Percentiles rank a stretch among this genome's conserved stretches.
These are phyloP conservation scores for Scedosporium minutisporum DNA, from an alignment of 2,329 filamentous ascomycete genomes.

Conservation along the genomic window DNA sequence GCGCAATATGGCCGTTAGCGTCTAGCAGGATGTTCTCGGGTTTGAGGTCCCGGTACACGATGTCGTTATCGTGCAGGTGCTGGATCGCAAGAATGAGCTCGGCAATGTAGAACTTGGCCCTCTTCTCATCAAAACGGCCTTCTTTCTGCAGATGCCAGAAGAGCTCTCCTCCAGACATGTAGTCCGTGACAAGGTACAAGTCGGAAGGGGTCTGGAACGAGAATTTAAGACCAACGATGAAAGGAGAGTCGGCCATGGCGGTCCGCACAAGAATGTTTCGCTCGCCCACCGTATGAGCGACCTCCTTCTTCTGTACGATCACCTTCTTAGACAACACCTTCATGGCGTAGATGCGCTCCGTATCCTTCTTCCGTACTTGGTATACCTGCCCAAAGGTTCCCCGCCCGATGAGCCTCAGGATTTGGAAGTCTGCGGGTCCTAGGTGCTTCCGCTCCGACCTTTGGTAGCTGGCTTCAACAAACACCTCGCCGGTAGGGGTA, in stretches of 20 bases:
- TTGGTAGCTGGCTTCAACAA: slow-evolving; percentile 78
- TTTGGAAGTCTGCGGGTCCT: slow-evolving; percentile 91
- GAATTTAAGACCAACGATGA: slow-evolving; percentile 96
- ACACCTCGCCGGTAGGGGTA: slow-evolving; percentile 76
- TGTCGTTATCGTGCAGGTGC: slow-evolving; percentile 92
- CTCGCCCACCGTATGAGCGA: slow-evolving; percentile 93
- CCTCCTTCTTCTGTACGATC: slow-evolving; percentile 99
- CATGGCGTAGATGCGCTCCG: slow-evolving; percentile 94
- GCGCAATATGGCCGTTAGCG: slow-evolving; percentile 92
- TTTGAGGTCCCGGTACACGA: slow-evolving; percentile 95
- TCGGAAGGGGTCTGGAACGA: slow-evolving; percentile 97
- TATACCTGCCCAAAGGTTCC: slow-evolving; percentile 98
- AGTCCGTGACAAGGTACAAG: slow-evolving; percentile 96
- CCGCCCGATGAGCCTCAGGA: slow-evolving; percentile 92
- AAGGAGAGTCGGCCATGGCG: slow-evolving; percentile 88
- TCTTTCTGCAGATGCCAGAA: slow-evolving; percentile 99
- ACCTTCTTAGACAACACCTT: slow-evolving; percentile 99
- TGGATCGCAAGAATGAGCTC: slow-evolving; percentile 92
- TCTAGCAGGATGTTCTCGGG: slow-evolving; percentile 96
- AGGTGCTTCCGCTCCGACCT: slow-evolving; percentile 82
- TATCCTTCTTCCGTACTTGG: slow-evolving; percentile 96
- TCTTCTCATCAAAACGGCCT: slow-evolving; percentile 84
- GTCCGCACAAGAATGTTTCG: slow-evolving; percentile 95
- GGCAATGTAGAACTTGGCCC: slow-evolving; percentile 97
- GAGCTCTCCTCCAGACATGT: slow-evolving; percentile 96